These are phyloP conservation scores for Actinomortierella ambigua DNA, from an alignment of 371 early-diverging fungal species.

Conservation along the genomic window DNA sequence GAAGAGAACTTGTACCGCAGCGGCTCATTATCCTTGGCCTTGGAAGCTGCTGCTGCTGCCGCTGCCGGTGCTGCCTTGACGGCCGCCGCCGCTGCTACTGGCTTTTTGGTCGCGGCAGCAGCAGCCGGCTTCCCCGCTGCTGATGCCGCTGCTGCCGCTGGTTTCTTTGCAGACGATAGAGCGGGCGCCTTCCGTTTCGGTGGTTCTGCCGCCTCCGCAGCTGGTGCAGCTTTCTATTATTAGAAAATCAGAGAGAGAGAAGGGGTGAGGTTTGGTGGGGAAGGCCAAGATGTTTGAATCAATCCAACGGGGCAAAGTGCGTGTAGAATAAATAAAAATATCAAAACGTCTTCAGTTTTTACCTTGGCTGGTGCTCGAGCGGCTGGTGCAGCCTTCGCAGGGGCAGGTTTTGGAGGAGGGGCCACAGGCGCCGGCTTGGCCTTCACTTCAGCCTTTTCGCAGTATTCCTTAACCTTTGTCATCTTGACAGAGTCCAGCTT, in stretches of 20 bases:
- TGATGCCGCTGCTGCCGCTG: slow-evolving; percentile 35
- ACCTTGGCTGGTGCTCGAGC: slow-evolving; percentile 44
- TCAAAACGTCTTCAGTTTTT: no score
- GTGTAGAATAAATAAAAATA: background rate
- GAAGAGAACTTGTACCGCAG: slow-evolving; percentile 67
- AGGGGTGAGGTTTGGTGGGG: no score
- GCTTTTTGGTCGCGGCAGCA: slow-evolving; percentile 21
- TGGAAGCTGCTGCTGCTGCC: slow-evolving; percentile 44
- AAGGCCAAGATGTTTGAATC: no score
- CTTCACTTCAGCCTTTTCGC: slow-evolving; percentile 81
- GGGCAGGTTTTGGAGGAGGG: slow-evolving; percentile 44
- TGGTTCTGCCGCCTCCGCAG: slow-evolving; percentile 68
- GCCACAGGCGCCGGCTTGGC: slow-evolving; percentile 55
- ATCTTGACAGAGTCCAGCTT: slow-evolving; percentile 86
- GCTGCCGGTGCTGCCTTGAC: slow-evolving; percentile 58
- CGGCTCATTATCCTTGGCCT: slow-evolving; percentile 69
- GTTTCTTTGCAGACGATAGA: slow-evolving; percentile 45
- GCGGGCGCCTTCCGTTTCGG: slow-evolving; percentile 53
- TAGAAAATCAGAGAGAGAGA: slow-evolving; percentile 1
- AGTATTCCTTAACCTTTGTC: slow-evolving; percentile 86
- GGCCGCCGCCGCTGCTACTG: slow-evolving; percentile 52
- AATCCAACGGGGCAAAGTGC: slow-evolving; percentile 12
- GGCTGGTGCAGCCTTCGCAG: slow-evolving; percentile 45
- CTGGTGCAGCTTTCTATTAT: slow-evolving; percentile 46
- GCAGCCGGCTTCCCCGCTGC: slow-evolving; percentile 47